Base-by-base conservation (phyloP, 2,329 filamentous ascomycete species). In the Aspergillus hortae region DNA sequence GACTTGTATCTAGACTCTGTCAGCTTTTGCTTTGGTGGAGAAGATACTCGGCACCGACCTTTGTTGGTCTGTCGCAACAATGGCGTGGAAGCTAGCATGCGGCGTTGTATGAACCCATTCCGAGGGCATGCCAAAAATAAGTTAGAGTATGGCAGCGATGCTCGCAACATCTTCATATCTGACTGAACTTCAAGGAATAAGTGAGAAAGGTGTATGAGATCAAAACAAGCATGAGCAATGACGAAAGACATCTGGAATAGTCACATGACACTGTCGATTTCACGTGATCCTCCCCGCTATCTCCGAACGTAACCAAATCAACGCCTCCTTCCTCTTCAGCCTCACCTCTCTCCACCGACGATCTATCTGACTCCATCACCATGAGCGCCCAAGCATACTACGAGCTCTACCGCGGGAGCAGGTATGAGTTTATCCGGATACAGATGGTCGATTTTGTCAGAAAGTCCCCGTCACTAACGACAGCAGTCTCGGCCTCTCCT, bases 391-490 rank as follows among this genome's bases (percentile, higher is more conserved):
- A 80, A 57, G 71, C 81, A 60, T 86, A 83, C 79, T 99, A 97
- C 75, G 94, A 99, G 83, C 86, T 99, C 68, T 99, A 99, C 75
- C 90, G 94, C 66, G 88, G 92, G 78, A 96, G 91, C 85, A 97
- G 92, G 94, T 97, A 90, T 46, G 10, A 36, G 19, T 42, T 17
- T 42, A 17, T 44, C 35, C 23, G 15, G 23, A 9, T 25, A 19
- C 46, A 52, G 4, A 15, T 15, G 11, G 12, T 6, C 27, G 35
- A 2, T 11, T 14, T 2, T 40, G 19, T 3, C 46, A 17, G 38
- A 38, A 21, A 46, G 7, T 14, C 11, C 12, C n/a, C 30, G 51
- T 43, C 53, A 47, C 44, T 56, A 53, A 58, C 45, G 7, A n/a
- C 52, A 60, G 54, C 72, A 99, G 94, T 75, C 90, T 99, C 77